A percentile compares a stretch with the other conserved stretches of the same genome.
Evolutionary conservation across 306 rosid species (phyloP).

Genomic region (Coriaria nepalensis): DNA sequence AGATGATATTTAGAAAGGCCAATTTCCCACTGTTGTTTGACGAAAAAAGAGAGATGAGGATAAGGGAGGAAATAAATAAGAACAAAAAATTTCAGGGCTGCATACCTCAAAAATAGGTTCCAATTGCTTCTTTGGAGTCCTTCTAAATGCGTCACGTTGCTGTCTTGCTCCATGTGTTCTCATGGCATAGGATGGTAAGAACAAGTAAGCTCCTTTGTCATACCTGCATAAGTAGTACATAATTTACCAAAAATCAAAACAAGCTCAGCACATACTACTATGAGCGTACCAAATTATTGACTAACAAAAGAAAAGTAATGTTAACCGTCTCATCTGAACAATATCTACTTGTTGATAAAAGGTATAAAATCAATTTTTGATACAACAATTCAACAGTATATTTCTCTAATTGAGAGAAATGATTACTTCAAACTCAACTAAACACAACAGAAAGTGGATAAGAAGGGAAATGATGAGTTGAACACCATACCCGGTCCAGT

Average conservation of each 20-base stretch:
- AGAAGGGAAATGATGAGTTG: background rate
- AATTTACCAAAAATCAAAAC: slow-evolving; percentile 2
- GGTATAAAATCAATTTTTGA: too few species aligned
- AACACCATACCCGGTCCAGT: slow-evolving; percentile 71
- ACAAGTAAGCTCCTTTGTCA: slow-evolving; percentile 81
- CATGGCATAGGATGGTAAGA: slow-evolving; percentile 86
- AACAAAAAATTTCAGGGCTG: slow-evolving; percentile 5
- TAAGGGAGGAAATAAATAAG: slow-evolving; percentile 6
- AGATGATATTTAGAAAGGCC: background rate
- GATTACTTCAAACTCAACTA: background rate
- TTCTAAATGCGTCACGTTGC: slow-evolving; percentile 74
- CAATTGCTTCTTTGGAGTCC: slow-evolving; percentile 47
- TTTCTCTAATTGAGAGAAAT: too few species aligned
- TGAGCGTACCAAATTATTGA: too few species aligned
- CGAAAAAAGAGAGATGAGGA: background rate
- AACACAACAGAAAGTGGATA: slow-evolving; percentile 1
- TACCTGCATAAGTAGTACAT: slow-evolving; percentile 38
- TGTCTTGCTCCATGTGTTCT: slow-evolving; percentile 91
- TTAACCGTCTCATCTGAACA: too few species aligned
- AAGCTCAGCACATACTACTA: too few species aligned
- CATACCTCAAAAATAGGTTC: slow-evolving; percentile 72
- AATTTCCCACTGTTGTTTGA: slow-evolving; percentile 1
- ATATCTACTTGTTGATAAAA: too few species aligned
- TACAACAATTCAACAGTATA: too few species aligned
- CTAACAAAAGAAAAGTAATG: too few species aligned